A percentile compares a stretch with the other conserved stretches of the same genome.
phyloP scores from a whole-genome alignment of 192 early-diverging fungal genomes.

The Rhizophagus sp. region DNA sequence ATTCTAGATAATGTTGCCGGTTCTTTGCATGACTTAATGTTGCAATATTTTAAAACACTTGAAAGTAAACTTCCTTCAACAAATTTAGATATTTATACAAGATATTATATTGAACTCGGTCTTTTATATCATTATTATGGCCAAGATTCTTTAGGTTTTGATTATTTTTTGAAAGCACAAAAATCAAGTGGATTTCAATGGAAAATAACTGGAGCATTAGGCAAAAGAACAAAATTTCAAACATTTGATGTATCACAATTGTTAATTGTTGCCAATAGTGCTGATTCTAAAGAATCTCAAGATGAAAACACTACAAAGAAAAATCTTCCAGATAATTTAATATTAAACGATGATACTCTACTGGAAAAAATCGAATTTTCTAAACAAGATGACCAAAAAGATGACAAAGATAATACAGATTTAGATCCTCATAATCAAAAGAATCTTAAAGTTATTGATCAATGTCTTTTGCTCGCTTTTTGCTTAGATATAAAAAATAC shows the following conservation, averaged over 20 bases:
- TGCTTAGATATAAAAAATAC: conserved; percentile 95
- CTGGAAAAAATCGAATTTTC: conserved; percentile 80
- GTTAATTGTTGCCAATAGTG: conserved; percentile 86
- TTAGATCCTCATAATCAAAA: conserved; percentile 51
- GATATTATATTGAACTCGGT: conserved; percentile 78
- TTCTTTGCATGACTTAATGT: conserved; percentile 53
- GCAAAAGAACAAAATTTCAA: conserved; percentile 93
- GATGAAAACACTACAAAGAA: conserved; percentile 26
- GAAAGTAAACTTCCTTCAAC: conserved; percentile 28
- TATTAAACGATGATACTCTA: conserved; percentile 89
- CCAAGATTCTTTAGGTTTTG: conserved; percentile 65
- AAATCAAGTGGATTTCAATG: conserved; percentile 77
- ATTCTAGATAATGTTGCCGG: conserved; percentile 61
- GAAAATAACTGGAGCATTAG: conserved; percentile 86
- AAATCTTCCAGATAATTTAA: conserved; percentile 68
- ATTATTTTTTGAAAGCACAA: conserved; percentile 73
- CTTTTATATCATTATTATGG: conserved; percentile 78
- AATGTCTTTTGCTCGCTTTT: conserved; percentile 85
- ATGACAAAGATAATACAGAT: conserved; percentile 35
- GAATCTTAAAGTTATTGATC: conserved; percentile 80
- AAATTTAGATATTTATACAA: conserved; percentile 50
- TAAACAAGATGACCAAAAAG: conserved; percentile 39
- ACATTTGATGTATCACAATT: conserved; percentile 85
- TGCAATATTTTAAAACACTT: conserved; percentile 35
- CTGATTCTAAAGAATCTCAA: conserved; percentile 40